Evolutionary conservation across 2,329 filamentous ascomycete genomes (phyloP), one percentile per base, ranked within the genome.

Genomic region (Neofusicoccum sp.): DNA sequence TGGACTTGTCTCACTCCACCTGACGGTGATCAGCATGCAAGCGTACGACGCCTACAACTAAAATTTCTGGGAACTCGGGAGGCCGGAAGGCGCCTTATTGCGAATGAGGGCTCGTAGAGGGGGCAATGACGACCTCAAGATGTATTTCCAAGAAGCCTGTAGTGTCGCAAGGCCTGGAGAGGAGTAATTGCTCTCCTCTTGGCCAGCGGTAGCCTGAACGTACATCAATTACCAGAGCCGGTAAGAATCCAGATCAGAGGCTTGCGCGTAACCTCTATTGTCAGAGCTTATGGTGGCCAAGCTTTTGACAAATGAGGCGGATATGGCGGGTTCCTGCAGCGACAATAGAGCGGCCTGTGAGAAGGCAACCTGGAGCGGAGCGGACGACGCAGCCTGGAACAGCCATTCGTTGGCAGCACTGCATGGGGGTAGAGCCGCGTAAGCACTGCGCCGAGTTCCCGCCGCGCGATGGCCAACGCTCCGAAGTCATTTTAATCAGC

Each of bases 401-500:
- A 53, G 48, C 48, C 31, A 26, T 53, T n/a, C 33, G 26, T 54
- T 28, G 49, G 30, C 49, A 41, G n/a, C 24, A 26, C 49, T 54
- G 49, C 7, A 54, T 54, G 36, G 49, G 20, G 49, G 49, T 54
- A 54, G 49, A 54, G 56, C 56, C 56, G 56, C 56, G 56, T 58
- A 58, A 58, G 43, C 56, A 40, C 56, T 33, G n/a, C 56, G 56
- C 56, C 56, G 43, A 54, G 36, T 54, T 54, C 34, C 36, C 49
- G 34, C 49, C 49, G 49, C 16, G 31, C 16, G 33, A 20, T 53
- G 24, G 49, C 49, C 49, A 54, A n/a, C 34, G 24, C 48, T 38
- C 11, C 34, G 20, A 30, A 11, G 34, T 41, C 34, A 54, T 54
- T 38, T 54, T 54, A 54, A 54, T 54, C 49, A 54, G 16, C 49